These are phyloP conservation scores for Russula virescens DNA, from an alignment of 768 basidiomycete species.

Conservation along the genomic window DNA sequence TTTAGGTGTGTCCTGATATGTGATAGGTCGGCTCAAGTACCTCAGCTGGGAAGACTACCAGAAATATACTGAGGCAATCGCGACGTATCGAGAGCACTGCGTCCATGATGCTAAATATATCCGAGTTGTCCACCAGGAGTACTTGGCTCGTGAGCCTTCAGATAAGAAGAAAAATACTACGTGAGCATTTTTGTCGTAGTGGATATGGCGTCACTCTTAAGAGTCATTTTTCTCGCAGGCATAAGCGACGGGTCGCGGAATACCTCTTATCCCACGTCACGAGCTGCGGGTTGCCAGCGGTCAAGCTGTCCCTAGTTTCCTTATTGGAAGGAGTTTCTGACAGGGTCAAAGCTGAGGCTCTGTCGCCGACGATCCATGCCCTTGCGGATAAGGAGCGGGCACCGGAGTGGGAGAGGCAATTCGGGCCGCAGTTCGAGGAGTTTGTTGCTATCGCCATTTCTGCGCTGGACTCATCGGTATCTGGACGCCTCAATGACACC, in stretches of 20 bases:
- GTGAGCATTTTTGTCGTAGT: conserved; percentile 35
- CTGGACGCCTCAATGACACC: conserved; percentile 41
- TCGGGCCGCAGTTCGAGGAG: conserved; percentile 36
- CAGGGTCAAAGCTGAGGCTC: conserved; percentile 43
- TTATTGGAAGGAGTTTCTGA: conserved; percentile 45
- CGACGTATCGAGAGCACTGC: conserved; percentile 49
- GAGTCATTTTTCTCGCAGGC: conserved; percentile 37
- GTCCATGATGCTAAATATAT: conserved; percentile 55
- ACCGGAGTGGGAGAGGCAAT: conserved; percentile 24
- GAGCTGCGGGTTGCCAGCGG: conserved; percentile 43
- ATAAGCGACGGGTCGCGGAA: conserved; percentile 65
- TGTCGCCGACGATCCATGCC: conserved; percentile 52
- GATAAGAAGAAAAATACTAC: conserved; percentile 52
- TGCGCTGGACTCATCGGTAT: conserved; percentile 46
- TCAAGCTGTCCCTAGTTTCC: conserved; percentile 51
- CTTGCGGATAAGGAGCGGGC: conserved; percentile 27
- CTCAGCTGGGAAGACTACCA: conserved; percentile 58
- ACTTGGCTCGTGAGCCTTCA: conserved; percentile 40
- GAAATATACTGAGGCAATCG: conserved; percentile 50
- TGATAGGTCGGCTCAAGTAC: conserved; percentile 52
- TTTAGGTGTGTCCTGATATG: neutral
- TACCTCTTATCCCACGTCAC: conserved; percentile 77
- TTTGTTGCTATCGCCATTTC: conserved; percentile 36
- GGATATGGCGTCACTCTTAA: neutral
- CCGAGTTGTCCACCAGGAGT: conserved; percentile 52